Evolutionary conservation across 225 moss, liverwort and hornwort genomes (phyloP), one percentile per base, ranked within the genome.

Genomic region (Climacium dendroides): DNA sequence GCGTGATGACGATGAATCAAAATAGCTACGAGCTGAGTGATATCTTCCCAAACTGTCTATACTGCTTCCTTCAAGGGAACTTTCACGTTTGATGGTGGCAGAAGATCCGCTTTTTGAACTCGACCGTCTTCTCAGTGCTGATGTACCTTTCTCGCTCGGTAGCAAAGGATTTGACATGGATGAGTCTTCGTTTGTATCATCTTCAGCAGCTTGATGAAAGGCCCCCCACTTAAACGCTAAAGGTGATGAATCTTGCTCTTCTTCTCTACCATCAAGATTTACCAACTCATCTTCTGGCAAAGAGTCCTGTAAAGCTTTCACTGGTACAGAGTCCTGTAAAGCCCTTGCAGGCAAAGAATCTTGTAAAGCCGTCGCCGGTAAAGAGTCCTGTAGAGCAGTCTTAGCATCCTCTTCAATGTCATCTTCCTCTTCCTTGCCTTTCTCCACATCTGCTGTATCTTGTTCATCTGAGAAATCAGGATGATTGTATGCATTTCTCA

Each of bases 401-500:
- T 69, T 88, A 54, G 77, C 87, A 41, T 92, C 85, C 69, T 89
- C 87, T 79, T 88, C 90, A 66, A 76, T 82, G 67, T 55, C 78
- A 77, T n/a, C 91, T 57, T 91, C 86, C 50, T 65, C 90, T 72
- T 88, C 87, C 79, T 89, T 85, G n/a, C 89, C 92, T 89, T 90
- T 92, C 90, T 93, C 93, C 86, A 92, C 41, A 85, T 93, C 93
- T 69, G 48, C 86, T 59, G 82, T 76, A 48, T 92, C 90, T 74
- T 88, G 85, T 85, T 93, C 93, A 66, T 93, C 93, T 67, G 89
- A 79, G 90, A 93, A 93, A 85, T 86, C 94, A 62, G 97, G 97
- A 89, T 96, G 92, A 84, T 95, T 87, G 84, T 96, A 97, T 75
- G 95, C 93, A 72, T 91, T 93, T 84, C 92, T 92, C 89, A 97